Conservation (phyloP, 805 yeast genomes). For the Priceomyces castillae region DNA sequence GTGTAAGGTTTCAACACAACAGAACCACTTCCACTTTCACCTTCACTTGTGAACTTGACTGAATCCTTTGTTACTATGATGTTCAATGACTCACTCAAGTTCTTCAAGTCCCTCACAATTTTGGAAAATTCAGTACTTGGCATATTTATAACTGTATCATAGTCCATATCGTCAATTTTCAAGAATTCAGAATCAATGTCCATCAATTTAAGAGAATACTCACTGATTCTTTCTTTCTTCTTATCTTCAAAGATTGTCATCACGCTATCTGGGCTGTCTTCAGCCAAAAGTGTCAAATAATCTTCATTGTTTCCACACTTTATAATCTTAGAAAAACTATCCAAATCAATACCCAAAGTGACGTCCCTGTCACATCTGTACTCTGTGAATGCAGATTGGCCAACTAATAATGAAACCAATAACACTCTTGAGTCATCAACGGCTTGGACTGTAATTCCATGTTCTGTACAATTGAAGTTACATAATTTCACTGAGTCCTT, state of each 20-base stretch:
- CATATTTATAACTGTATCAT: conserved; percentile 81
- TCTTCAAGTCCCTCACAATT: conserved; percentile 81
- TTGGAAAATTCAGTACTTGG: conserved; percentile 88
- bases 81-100: conserved; percentile 82
- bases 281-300: conserved; percentile 83
- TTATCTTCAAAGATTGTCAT: conserved; percentile 86
- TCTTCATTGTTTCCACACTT: conserved; percentile 91
- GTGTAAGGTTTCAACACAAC: conserved; percentile 82
- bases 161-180: conserved; percentile 90
- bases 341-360: conserved; percentile 87
- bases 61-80: conserved; percentile 89
- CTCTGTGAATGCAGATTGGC: conserved; percentile 82
- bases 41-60: conserved; percentile 84
- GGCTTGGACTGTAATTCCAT: conserved; percentile 94
- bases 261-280: conserved; percentile 79
- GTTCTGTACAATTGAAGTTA: conserved; percentile 94
- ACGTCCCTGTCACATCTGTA: conserved; percentile 94
- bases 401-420: conserved; percentile 82
- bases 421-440: conserved; percentile 96
- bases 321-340: conserved; percentile 82
- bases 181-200: conserved; percentile 94
- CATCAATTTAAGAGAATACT: conserved; percentile 88
- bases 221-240: conserved; percentile 86
- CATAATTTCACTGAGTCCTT: conserved; percentile 93
- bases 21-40: conserved; percentile 87